phyloP scores from a whole-genome alignment of 2,329 filamentous ascomycete species.

The Hymenoscyphus linearis region DNA sequence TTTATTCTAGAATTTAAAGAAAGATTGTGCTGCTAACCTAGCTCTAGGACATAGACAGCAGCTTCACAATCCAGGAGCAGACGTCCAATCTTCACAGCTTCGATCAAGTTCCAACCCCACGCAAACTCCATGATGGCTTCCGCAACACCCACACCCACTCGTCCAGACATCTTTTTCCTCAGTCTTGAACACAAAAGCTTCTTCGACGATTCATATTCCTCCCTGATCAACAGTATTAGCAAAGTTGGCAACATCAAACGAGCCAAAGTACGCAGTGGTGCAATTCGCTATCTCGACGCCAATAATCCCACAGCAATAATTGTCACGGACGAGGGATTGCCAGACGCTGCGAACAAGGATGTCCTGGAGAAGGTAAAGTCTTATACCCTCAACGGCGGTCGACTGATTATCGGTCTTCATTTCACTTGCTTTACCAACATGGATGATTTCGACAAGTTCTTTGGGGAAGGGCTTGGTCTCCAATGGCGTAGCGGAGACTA shows the following conservation, averaged over 20 bases:
- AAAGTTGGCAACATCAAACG: constrained; percentile 14
- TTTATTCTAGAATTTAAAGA: no score
- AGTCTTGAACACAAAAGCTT: constrained; percentile 12
- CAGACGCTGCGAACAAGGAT: constrained; percentile 12
- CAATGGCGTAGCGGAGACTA: constrained; percentile 26
- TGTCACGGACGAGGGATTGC: constrained; percentile 26
- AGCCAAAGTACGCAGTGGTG: constrained; percentile 12
- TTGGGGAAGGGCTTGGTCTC: constrained; percentile 19
- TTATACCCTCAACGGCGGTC: constrained; percentile 26
- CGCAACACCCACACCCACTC: background rate
- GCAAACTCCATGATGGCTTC: background rate
- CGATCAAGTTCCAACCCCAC: background rate
- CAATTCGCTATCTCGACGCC: constrained; percentile 19
- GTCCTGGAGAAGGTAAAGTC: constrained; percentile 22
- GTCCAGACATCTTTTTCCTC: constrained; percentile 18
- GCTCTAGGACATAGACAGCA: no score
- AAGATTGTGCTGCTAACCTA: no score
- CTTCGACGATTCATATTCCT: constrained; percentile 15
- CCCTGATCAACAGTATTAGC: constrained; percentile 16
- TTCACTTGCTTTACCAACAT: constrained; percentile 24
- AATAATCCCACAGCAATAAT: constrained; percentile 25
- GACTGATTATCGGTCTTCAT: constrained; percentile 25
- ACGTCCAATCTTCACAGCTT: background rate
- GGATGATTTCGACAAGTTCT: constrained; percentile 22
- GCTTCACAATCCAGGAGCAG: background rate